These are phyloP conservation scores for Monilinia fructicola DNA, from an alignment of 2,329 filamentous ascomycete genomes.

Conservation along the genomic window DNA sequence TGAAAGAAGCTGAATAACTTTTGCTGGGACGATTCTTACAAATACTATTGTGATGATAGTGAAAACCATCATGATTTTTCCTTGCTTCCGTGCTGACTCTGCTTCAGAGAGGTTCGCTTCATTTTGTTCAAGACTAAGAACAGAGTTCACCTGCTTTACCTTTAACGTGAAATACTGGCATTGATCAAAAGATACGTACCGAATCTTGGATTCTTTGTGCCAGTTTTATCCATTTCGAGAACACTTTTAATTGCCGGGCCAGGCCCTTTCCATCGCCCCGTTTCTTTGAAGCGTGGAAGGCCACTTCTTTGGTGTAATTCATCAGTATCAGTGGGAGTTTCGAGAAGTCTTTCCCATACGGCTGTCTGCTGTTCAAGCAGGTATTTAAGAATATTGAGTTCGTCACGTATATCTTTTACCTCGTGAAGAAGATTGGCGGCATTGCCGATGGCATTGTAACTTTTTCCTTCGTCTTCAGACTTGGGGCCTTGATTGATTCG, in stretches of 20 bases:
- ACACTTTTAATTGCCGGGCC: background rate
- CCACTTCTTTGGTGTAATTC: background rate
- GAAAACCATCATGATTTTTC: conserved; percentile 1
- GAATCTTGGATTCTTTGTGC: background rate
- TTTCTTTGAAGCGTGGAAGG: background rate
- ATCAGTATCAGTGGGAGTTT: background rate
- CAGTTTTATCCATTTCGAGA: conserved; percentile 10
- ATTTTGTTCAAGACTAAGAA: conserved; percentile 1
- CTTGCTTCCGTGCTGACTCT: conserved; percentile 2
- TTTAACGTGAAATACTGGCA: background rate
- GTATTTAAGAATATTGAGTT: conserved; percentile 7
- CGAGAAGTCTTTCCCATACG: conserved; percentile 2
- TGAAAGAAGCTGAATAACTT: background rate
- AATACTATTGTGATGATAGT: conserved; percentile 1
- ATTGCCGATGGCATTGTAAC: background rate
- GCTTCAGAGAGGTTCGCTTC: conserved; percentile 9
- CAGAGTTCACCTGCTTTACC: background rate
- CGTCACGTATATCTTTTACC: conserved; percentile 9
- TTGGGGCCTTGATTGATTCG: background rate
- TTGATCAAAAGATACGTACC: background rate
- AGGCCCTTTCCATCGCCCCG: background rate
- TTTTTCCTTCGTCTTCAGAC: background rate
- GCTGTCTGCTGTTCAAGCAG: background rate
- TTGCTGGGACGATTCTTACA: background rate
- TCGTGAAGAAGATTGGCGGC: background rate